A percentile compares a stretch with the other conserved stretches of the same genome.
phyloP scores from a whole-genome alignment of 208 protist genomes.

The Crithidia bombi region DNA sequence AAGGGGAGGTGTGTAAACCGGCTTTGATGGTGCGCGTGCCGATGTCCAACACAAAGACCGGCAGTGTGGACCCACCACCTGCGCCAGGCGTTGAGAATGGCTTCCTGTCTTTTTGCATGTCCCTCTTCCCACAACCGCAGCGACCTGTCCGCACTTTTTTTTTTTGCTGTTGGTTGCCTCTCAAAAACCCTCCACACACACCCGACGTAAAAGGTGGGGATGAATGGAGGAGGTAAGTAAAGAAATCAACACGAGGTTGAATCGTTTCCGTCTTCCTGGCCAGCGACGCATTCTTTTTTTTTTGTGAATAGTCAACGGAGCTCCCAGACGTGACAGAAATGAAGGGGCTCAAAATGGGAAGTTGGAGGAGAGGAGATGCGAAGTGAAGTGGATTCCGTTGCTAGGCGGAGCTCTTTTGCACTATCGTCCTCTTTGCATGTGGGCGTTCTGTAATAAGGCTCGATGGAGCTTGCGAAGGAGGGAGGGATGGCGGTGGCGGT shows the following conservation, averaged over 20 bases:
- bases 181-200: too few relatives aligned
- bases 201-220: too few relatives aligned
- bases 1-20: slow-evolving; percentile 34
- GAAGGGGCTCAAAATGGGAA: too few relatives aligned
- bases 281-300: slow-evolving; percentile 22
- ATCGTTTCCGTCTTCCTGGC: not conserved
- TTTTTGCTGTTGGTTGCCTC: too few relatives aligned
- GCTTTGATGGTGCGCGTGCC: slow-evolving; percentile 54
- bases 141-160: not conserved
- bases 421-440: too few relatives aligned
- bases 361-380: too few relatives aligned
- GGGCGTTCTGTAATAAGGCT: too few relatives aligned
- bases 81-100: not conserved
- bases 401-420: too few relatives aligned
- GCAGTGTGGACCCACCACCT: not conserved
- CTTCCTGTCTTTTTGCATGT: not conserved
- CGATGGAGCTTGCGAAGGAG: too few relatives aligned
- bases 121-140: not conserved
- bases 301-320: slow-evolving; percentile 17
- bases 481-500: too few relatives aligned
- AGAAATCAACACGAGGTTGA: slow-evolving; percentile 3
- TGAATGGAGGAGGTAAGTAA: not conserved
- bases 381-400: too few relatives aligned
- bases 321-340: too few relatives aligned
- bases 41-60: slow-evolving; percentile 54